Base-by-base conservation (phyloP, 169 alveolate species). In the Cryptosporidium parvum region DNA sequence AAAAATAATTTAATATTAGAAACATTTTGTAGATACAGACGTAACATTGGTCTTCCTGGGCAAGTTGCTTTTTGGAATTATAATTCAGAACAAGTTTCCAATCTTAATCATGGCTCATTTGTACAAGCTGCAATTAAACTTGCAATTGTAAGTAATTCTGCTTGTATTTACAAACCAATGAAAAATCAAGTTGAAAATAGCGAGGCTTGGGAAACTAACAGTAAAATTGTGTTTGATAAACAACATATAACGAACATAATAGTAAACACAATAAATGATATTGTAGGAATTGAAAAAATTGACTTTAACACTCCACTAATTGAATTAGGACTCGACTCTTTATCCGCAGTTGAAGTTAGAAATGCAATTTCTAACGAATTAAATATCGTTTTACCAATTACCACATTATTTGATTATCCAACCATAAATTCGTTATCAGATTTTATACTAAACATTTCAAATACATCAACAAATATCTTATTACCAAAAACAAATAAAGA, bases 271-370 rank as follows among this genome's bases (percentile, higher is more conserved):
- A 73, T 73, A 56, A 33, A 26, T 18, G 89, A 80, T 58, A 48
- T 42, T n/a, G 59, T 35, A 29, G 89, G 75, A 23, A 65, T 80
- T 44, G 72, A 69, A 61, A 68, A 37, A 37, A 56, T 23, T 9
- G 84, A 69, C 31, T 8, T 58, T 12, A 14, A 67, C 29, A 16
- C 84, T 45, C 75, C 89, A 39, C 35, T 80, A 18, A 16, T 45
- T 26, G 42, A 80, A 18, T 14, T 80, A 23, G 89, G 89, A 6
- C 51, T 80, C 8, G 89, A 80, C 42, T 80, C 89, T 10, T 42
- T 80, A 61, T 80, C 89, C 14, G 80, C 89, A 62, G 89, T 80
- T 21, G 89, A 80, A 65, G 51, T 80, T 0, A 58, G 89, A 80
- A 80, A 80, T 80, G 21, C 51, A 29, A 59, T 80, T 26, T 80